Conservation (phyloP, 495 filamentous ascomycete genomes). For the Pseudomonodictys pantanalensis region DNA sequence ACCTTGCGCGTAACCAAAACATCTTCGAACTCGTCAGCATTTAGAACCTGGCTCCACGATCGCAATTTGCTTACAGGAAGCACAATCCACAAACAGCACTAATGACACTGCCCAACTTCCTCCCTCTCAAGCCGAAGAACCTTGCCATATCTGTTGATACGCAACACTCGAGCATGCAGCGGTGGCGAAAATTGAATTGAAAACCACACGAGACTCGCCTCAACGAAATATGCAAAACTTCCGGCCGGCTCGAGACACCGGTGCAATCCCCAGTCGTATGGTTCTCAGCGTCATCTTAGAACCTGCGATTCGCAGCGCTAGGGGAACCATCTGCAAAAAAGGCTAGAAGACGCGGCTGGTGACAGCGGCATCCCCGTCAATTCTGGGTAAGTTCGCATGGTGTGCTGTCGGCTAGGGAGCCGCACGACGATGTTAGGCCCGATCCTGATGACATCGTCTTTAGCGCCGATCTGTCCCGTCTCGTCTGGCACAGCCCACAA, state of each 20-base stretch:
- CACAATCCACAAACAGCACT: slow-evolving; percentile 3
- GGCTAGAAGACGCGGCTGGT: neutral
- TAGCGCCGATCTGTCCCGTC: neutral
- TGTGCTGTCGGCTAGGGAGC: neutral
- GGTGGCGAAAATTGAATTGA: neutral
- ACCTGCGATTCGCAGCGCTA: too few relatives aligned
- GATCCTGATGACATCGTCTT: neutral
- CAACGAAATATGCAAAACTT: too few relatives aligned
- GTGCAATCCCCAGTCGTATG: too few relatives aligned
- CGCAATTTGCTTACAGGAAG: neutral
- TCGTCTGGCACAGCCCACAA: neutral
- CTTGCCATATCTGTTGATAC: neutral
- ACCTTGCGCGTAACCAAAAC: slow-evolving; percentile 10
- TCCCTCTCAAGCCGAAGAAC: neutral
- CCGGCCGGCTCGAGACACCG: too few relatives aligned
- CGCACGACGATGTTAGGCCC: neutral
- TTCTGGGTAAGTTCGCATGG: neutral
- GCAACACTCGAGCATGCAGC: neutral
- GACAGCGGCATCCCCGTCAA: neutral
- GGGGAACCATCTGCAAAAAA: too few relatives aligned
- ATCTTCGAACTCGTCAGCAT: neutral
- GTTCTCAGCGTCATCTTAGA: too few relatives aligned
- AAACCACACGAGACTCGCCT: too few relatives aligned
- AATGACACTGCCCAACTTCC: neutral
- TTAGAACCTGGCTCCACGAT: neutral